Percentiles rank a stretch among this genome's conserved stretches.
Conservation (phyloP, 2,329 filamentous ascomycete genomes). For the Aspergillus amoenus region DNA sequence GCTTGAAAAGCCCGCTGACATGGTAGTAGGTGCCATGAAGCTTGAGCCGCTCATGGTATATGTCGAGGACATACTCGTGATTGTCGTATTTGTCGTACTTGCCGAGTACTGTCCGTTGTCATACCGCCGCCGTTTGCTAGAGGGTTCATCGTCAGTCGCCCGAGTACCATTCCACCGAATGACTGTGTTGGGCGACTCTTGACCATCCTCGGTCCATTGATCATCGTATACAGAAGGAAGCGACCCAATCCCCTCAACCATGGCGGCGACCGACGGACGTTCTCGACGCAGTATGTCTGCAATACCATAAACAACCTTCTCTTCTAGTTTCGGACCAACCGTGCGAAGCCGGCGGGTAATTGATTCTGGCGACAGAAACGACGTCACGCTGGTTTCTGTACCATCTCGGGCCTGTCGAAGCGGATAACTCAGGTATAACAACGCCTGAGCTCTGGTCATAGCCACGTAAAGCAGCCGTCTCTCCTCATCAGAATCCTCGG, state of each 20-base stretch:
- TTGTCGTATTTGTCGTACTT: slow-evolving; percentile 28
- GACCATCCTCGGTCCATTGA: slow-evolving; percentile 65
- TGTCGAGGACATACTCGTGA: slow-evolving; percentile 34
- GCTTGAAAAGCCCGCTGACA: slow-evolving; percentile 61
- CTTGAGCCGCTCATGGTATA: slow-evolving; percentile 63
- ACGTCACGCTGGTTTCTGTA: slow-evolving; percentile 65
- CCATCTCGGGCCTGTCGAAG: slow-evolving; percentile 62
- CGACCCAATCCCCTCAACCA: slow-evolving; percentile 49
- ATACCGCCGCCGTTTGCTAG: slow-evolving; percentile 29
- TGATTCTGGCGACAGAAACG: slow-evolving; percentile 63
- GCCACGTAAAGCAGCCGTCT: slow-evolving; percentile 87
- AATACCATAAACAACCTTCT: slow-evolving; percentile 62
- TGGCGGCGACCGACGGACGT: slow-evolving; percentile 56
- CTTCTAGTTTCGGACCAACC: slow-evolving; percentile 69
- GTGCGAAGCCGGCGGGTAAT: slow-evolving; percentile 56
- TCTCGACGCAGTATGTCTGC: slow-evolving; percentile 68
- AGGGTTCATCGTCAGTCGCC: slow-evolving; percentile 22
- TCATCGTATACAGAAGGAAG: slow-evolving; percentile 61
- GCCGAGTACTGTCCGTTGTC: slow-evolving; percentile 23
- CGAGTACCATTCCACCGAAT: slow-evolving; percentile 38
- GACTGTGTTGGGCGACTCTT: slow-evolving; percentile 40
- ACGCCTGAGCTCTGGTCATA: slow-evolving; percentile 86
- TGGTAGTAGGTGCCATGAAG: slow-evolving; percentile 37
- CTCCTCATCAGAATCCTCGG: slow-evolving; percentile 86
- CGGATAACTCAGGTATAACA: slow-evolving; percentile 84